These are phyloP conservation scores for Russula virescens DNA, from an alignment of 768 basidiomycete species.

Conservation along the genomic window DNA sequence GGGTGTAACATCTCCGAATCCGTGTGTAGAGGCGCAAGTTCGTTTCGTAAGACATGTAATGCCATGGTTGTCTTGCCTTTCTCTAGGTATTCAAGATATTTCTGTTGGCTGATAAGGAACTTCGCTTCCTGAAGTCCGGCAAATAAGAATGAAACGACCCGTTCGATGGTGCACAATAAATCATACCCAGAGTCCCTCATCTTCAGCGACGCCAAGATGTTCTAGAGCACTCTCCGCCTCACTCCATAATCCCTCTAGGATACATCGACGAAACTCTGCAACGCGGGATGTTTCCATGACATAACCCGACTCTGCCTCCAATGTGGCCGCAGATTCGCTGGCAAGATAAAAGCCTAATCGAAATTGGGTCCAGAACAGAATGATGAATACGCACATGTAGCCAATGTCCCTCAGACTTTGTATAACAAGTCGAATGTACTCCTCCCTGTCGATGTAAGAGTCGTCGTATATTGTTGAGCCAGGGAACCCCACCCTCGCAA, in stretches of 20 bases:
- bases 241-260: conserved; percentile 76
- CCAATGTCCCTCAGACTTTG: conserved; percentile 90
- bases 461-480: conserved; percentile 76
- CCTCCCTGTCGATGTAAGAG: conserved; percentile 77
- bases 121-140: conserved; percentile 55
- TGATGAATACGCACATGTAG: conserved; percentile 37
- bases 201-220: conserved; percentile 61
- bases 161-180: not conserved
- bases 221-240: conserved; percentile 67
- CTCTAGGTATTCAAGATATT: conserved; percentile 91
- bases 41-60: conserved; percentile 78
- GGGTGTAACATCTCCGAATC: conserved; percentile 79
- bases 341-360: conserved; percentile 23
- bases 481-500: conserved; percentile 60
- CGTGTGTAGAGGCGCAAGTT: conserved; percentile 76
- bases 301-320: conserved; percentile 93
- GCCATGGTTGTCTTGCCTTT: conserved; percentile 73
- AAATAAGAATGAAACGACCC: conserved; percentile 2
- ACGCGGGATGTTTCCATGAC: conserved; percentile 74
- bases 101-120: conserved; percentile 90
- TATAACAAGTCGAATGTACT: conserved; percentile 83
- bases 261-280: conserved; percentile 70
- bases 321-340: conserved; percentile 82
- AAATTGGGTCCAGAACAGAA: not conserved
- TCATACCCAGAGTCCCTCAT: conserved; percentile 65